Evolutionary conservation across 495 filamentous ascomycete species (phyloP).

Genomic region (Bacidia gigantensis): DNA sequence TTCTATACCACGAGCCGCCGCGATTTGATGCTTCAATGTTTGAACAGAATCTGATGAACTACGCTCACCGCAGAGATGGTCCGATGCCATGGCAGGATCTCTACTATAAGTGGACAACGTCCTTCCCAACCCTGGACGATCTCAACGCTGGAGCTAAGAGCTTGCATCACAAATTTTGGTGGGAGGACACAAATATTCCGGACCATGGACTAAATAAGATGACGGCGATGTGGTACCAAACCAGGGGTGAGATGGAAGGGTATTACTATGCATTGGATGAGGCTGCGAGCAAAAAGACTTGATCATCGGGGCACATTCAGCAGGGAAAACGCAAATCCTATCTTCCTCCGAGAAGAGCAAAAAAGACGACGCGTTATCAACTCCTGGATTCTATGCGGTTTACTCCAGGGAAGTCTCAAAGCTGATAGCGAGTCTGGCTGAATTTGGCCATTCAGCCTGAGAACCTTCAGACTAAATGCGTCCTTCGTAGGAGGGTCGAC

Average conservation of each 20-base stretch:
- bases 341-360: no score
- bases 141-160: slow-evolving; percentile 23
- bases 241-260: slow-evolving; percentile 11
- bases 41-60: slow-evolving; percentile 34
- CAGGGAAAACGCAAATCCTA: no score
- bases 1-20: slow-evolving; percentile 18
- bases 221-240: slow-evolving; percentile 4
- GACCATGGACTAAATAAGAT: slow-evolving; percentile 3
- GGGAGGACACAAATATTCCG: neutral
- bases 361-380: no score
- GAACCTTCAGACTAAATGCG: no score
- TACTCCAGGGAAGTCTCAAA: no score
- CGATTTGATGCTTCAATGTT: slow-evolving; percentile 22
- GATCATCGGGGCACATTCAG: neutral
- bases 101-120: slow-evolving; percentile 20
- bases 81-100: slow-evolving; percentile 31
- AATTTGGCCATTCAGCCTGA: no score
- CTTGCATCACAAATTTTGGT: slow-evolving; percentile 34
- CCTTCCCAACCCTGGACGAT: slow-evolving; percentile 26
- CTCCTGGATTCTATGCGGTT: no score
- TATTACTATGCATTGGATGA: neutral
- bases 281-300: neutral
- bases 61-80: slow-evolving; percentile 29
- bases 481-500: no score
- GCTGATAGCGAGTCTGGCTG: no score